Percentiles rank a stretch among this genome's conserved stretches.
These are phyloP conservation scores for Neurospora terricola DNA, from an alignment of 495 filamentous ascomycete species.

Conservation along the genomic window DNA sequence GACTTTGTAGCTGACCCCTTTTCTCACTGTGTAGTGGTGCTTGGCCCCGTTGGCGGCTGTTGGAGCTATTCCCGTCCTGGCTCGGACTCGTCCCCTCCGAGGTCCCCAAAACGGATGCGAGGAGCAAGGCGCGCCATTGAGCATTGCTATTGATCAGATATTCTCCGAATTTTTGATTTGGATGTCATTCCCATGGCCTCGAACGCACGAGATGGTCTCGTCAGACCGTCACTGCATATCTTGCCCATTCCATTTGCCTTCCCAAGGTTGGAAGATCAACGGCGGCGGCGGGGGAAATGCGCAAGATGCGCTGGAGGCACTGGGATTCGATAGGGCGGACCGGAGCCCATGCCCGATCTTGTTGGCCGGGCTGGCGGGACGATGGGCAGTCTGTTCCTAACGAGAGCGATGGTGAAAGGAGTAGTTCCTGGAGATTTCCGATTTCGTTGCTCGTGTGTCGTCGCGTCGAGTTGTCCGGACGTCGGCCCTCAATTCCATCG, in stretches of 20 bases:
- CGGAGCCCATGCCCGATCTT: neutral
- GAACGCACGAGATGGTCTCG: neutral
- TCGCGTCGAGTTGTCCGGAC: neutral
- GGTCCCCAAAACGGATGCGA: constrained; percentile 12
- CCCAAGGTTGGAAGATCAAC: neutral
- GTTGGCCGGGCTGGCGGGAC: neutral
- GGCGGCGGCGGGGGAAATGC: neutral
- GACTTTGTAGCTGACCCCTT: neutral
- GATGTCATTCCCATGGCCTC: neutral
- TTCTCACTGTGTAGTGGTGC: neutral
- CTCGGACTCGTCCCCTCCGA: constrained; percentile 18
- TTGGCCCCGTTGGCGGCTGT: neutral
- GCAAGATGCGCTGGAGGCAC: neutral
- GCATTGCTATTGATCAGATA: constrained; percentile 8
- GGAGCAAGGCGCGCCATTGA: constrained; percentile 5
- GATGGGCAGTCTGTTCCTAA: neutral
- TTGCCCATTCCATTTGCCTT: neutral
- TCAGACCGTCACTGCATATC: neutral
- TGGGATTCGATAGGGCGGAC: neutral
- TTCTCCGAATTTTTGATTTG: constrained; percentile 6
- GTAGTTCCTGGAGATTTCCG: neutral
- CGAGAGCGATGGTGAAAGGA: neutral
- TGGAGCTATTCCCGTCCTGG: neutral
- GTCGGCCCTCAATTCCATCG: neutral
- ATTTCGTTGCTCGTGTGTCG: neutral